A percentile compares a stretch with the other conserved stretches of the same genome.
Evolutionary conservation across 176 grass and related monocot species (phyloP).

Genomic region (Raddia distichophylla): DNA sequence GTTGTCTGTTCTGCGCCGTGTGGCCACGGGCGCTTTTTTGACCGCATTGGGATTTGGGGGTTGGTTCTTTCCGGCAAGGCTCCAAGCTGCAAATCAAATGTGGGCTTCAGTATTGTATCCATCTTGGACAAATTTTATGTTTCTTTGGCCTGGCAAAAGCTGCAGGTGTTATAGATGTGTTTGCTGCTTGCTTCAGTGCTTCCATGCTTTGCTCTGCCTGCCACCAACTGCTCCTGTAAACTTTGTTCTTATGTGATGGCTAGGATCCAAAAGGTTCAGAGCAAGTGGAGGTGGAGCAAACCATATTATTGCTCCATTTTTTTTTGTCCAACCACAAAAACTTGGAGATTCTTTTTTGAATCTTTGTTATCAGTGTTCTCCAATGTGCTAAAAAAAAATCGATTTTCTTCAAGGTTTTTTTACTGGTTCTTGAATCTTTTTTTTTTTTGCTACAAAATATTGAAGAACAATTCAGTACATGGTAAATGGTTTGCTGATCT

Average conservation of each 20-base stretch:
- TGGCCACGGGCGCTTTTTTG: background rate
- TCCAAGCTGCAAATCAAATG: background rate
- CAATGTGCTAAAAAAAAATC: background rate
- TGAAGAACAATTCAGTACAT: constrained; percentile 13
- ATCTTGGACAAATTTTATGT: background rate
- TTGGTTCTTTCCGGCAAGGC: background rate
- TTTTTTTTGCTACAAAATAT: background rate
- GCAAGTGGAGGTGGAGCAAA: background rate
- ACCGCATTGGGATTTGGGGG: background rate
- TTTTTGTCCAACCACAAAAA: background rate
- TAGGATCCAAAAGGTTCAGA: constrained; percentile 16
- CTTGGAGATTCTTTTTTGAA: constrained; percentile 16
- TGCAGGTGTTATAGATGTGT: background rate
- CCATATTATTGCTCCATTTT: constrained; percentile 20
- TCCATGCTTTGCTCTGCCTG: background rate
- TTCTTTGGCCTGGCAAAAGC: background rate
- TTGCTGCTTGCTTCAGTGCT: background rate
- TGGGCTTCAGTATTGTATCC: background rate
- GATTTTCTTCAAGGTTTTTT: too few relatives aligned
- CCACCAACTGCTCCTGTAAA: background rate
- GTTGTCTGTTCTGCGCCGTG: background rate
- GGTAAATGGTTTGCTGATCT: background rate
- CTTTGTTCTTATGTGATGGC: background rate
- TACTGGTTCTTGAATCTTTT: background rate
- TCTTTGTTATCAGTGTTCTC: background rate